Evolutionary conservation across 202 grass and related monocot species (phyloP), one percentile per base, ranked within the genome.

Genomic region (Zizania palustris): DNA sequence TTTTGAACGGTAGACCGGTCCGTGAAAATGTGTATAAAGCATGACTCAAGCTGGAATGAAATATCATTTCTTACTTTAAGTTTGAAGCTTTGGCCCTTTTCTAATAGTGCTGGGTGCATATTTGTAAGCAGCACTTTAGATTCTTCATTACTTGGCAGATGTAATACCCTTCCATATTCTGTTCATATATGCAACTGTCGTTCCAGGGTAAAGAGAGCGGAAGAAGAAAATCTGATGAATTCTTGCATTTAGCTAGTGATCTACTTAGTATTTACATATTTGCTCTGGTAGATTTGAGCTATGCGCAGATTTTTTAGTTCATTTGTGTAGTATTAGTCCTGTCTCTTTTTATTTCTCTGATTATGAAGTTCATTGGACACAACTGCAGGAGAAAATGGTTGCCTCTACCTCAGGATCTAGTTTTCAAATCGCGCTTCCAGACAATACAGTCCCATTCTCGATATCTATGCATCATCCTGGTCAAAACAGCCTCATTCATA

Each of bases 341-440:
- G 13, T 13, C 0, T n/a, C 14, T 45, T 14, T 11, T 36, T 15
- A 2, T 38, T 67, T 56, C 69, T 57, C 11, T 20, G 6, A 63
- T 79, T 38, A 58, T 81, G 39, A 60, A 14, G 58, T 71, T 72
- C 9, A 41, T 57, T 48, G 13, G 60, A 76, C 58, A 72, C 77
- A 11, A 49, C 49, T 92, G 86, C 64, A 90, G 93, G 90, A 86
- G 21, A 88, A 96, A 63, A 90, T 86, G 82, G 71, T 82, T 48
- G 57, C 67, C 11, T 83, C 84, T 90, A 78, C 84, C 49, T 85
- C 79, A 11, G 37, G 60, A 75, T 21, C 67, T 68, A 90, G 85
- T 76, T 51, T 77, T 67, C 83, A 75, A 42, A 84, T 88, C 72
- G 58, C 39, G 59, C 77, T 60, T 46, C 74, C 78, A 70, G 54